Percentiles rank a stretch among this genome's conserved stretches.
Conservation (phyloP, 73 alveolate genomes). For the Tetrahymena malaccensis region DNA sequence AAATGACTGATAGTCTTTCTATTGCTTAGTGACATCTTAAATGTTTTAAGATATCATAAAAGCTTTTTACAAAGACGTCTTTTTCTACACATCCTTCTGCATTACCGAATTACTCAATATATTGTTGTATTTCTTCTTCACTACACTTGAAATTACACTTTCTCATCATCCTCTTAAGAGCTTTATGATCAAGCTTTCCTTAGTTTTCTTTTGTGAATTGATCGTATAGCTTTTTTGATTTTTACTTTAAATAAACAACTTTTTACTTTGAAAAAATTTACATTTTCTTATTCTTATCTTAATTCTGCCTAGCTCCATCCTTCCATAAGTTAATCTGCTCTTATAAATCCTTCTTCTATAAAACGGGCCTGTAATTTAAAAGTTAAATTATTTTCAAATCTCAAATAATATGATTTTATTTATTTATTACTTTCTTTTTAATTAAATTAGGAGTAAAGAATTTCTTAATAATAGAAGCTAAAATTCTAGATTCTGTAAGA, state of each 20-base stretch:
- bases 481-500: slow-evolving; percentile 15
- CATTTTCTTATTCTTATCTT: background rate
- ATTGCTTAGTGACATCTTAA: background rate
- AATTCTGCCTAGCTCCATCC: background rate
- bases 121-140: background rate
- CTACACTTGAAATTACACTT: background rate
- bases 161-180: background rate
- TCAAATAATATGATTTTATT: background rate
- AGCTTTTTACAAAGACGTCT: background rate
- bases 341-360: background rate
- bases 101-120: background rate
- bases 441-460: slow-evolving; percentile 15
- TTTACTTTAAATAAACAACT: background rate
- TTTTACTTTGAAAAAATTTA: background rate
- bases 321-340: background rate
- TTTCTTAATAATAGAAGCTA: slow-evolving; percentile 26
- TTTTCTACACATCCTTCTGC: background rate
- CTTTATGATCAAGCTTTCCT: background rate
- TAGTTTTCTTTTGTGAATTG: background rate
- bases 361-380: background rate
- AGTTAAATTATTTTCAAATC: background rate
- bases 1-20: background rate
- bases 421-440: slow-evolving; percentile 1
- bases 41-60: background rate
- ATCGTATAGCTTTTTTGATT: background rate